These are phyloP conservation scores for Boletales sp. DNA, from an alignment of 768 basidiomycete genomes.

Conservation along the genomic window DNA sequence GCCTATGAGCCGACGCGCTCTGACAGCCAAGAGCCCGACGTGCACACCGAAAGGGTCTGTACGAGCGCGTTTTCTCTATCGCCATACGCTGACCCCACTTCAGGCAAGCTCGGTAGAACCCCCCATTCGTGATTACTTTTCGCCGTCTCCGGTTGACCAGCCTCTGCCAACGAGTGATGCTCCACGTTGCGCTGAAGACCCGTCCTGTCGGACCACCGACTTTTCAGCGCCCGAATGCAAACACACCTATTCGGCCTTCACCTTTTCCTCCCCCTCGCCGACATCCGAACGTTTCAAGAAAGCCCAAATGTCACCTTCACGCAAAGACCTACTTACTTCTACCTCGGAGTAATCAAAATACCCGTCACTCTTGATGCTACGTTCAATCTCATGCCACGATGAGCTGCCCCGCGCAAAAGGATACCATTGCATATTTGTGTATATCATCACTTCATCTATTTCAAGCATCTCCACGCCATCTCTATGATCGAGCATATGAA, in stretches of 20 bases:
- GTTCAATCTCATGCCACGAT: conserved; percentile 3
- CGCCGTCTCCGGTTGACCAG: conserved; percentile 14
- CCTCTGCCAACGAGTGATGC: conserved; percentile 32
- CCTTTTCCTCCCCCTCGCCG: conserved; percentile 72
- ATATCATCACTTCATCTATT: conserved; percentile 34
- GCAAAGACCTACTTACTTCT: conserved; percentile 18
- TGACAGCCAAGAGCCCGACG: conserved; percentile 38
- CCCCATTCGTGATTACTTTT: conserved; percentile 53
- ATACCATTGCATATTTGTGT: conserved; percentile 33
- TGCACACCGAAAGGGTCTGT: conserved; percentile 49
- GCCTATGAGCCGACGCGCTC: conserved; percentile 54
- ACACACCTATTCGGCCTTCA: conserved; percentile 70
- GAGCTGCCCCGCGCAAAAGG: conserved; percentile 13
- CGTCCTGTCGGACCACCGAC: conserved; percentile 63
- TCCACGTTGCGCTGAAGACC: conserved; percentile 36
- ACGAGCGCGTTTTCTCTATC: neutral
- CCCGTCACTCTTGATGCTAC: neutral
- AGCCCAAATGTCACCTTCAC: conserved; percentile 33
- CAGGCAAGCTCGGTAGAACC: conserved; percentile 57
- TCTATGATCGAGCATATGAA: conserved; percentile 25
- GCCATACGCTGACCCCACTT: neutral
- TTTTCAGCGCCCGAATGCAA: conserved; percentile 76
- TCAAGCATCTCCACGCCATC: conserved; percentile 26
- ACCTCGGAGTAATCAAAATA: conserved; percentile 17
- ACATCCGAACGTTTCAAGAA: conserved; percentile 52